Base-by-base conservation (phyloP, 805 yeast genomes). In the Allodekkera sacchari region DNA sequence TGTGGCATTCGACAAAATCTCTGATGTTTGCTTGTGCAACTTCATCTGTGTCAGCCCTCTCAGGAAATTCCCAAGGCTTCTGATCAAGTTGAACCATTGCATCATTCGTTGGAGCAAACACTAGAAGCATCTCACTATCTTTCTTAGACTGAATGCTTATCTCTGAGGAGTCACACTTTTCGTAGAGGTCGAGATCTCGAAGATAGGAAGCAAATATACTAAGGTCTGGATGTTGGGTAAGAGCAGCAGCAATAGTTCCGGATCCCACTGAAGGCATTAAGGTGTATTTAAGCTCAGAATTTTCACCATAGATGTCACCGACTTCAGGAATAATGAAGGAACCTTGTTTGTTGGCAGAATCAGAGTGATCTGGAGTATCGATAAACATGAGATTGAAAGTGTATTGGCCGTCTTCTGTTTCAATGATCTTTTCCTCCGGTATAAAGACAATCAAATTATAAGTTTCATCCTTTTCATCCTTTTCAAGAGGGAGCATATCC, bases 51-150 rank as follows among this genome's bases (percentile, higher is more conserved):
- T 53, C 50, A 22, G 65, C 58, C 6, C 27, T 13, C 6, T 58
- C 63, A 1, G 94, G 94, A 53, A 79, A 84, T 48, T 79, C 78
- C 95, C 94, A 85, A 14, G 95, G 95, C 51, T 83, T 84, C 34
- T 52, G 34, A 4, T 53, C 9, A 29, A 77, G 48, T 2, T 63
- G 55, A 20, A 57, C 57, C 36, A 84, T 61, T 4, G 84, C 88
- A 9, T 52, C 54, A 47, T 84, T 74, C 2, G 74, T 61, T 6
- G 95, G 95, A 3, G 94, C 83, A 46, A 84, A 68, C 6, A 84
- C 67, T 15, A 83, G 55, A 41, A 69, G 31, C 53, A 52, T 50
- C 11, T 24, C 28, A 12, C 24, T 19, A 11, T 11, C 56, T 51
- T 36, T 63, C 54, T 36, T 20, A n/a, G 35, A 13, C 28, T 44